phyloP scores from a whole-genome alignment of 345 rosid genomes.

The Gynandropsis gynandra region DNA sequence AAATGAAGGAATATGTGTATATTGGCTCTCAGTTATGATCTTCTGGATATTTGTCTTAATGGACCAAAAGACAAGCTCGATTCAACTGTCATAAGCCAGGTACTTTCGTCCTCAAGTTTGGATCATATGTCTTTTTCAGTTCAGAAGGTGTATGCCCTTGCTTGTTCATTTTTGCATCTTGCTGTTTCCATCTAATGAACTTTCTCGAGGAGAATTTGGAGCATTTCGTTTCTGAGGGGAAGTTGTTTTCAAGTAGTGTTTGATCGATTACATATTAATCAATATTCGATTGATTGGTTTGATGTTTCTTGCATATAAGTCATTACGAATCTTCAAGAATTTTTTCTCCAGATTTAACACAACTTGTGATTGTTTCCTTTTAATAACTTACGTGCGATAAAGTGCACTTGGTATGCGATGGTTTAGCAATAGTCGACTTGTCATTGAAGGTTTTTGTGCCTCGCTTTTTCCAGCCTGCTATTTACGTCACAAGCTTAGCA shows the following conservation, averaged over 20 bases:
- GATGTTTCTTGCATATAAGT: too few species aligned
- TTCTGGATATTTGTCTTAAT: conserved; percentile 73
- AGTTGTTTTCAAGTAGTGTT: not conserved
- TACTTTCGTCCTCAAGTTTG: conserved; percentile 18
- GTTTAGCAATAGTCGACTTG: not conserved
- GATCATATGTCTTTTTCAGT: not conserved
- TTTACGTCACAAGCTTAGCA: conserved; percentile 96
- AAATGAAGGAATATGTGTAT: conserved; percentile 1
- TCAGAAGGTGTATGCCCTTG: not conserved
- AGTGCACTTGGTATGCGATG: too few species aligned
- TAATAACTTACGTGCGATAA: not conserved
- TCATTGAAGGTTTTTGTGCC: conserved; percentile 5
- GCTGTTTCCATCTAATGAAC: too few species aligned
- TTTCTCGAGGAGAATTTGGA: too few species aligned
- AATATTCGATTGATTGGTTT: too few species aligned
- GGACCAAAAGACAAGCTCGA: conserved; percentile 97
- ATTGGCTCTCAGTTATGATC: conserved; percentile 64
- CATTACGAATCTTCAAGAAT: too few species aligned
- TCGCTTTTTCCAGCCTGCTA: conserved; percentile 73
- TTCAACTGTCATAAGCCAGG: conserved; percentile 97
- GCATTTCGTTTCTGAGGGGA: too few species aligned
- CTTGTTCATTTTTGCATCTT: too few species aligned
- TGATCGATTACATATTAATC: too few species aligned
- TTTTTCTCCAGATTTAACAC: too few species aligned
- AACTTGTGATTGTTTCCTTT: conserved; percentile 1